phyloP scores from a whole-genome alignment of 2,329 filamentous ascomycete species.

The Calycina herbarum region DNA sequence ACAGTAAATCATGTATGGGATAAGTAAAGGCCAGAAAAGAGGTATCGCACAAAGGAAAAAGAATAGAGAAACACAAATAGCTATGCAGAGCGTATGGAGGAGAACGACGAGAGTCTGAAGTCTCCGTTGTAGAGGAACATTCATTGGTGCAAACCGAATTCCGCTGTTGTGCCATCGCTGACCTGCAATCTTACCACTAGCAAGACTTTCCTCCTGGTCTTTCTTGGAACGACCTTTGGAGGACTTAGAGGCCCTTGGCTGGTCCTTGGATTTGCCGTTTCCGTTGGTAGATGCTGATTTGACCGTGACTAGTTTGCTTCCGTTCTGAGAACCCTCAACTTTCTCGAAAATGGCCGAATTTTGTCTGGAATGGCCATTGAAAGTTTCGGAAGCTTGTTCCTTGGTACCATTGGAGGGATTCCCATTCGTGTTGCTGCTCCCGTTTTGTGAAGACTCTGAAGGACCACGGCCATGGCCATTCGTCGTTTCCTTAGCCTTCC shows the following conservation, averaged over 20 bases:
- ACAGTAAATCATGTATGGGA: conserved; percentile 80
- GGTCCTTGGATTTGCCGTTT: conserved; percentile 17
- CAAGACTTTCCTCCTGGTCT: conserved; percentile 30
- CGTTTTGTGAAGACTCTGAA: conserved; percentile 7
- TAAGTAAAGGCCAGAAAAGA: conserved; percentile 78
- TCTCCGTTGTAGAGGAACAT: conserved; percentile 68
- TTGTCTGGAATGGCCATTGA: background rate
- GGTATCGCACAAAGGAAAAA: conserved; percentile 91
- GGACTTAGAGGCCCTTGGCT: conserved; percentile 14
- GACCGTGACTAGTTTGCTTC: conserved; percentile 31
- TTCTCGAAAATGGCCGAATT: conserved; percentile 29
- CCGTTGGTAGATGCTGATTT: conserved; percentile 28
- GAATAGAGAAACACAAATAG: conserved; percentile 73
- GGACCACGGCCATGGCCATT: background rate
- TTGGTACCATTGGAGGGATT: background rate
- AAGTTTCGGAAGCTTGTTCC: background rate
- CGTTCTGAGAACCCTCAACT: conserved; percentile 27
- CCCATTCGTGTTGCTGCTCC: background rate
- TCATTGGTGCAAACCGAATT: conserved; percentile 82
- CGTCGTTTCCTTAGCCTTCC: background rate
- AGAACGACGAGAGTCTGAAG: conserved; percentile 78
- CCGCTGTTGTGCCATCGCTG: conserved; percentile 42
- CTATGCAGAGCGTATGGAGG: conserved; percentile 70
- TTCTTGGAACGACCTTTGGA: conserved; percentile 24
- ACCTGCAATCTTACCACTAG: conserved; percentile 36